Evolutionary conservation across 371 early-diverging fungal genomes (phyloP), one percentile per base, ranked within the genome.

Genomic region (Basidiobolus meristosporus): DNA sequence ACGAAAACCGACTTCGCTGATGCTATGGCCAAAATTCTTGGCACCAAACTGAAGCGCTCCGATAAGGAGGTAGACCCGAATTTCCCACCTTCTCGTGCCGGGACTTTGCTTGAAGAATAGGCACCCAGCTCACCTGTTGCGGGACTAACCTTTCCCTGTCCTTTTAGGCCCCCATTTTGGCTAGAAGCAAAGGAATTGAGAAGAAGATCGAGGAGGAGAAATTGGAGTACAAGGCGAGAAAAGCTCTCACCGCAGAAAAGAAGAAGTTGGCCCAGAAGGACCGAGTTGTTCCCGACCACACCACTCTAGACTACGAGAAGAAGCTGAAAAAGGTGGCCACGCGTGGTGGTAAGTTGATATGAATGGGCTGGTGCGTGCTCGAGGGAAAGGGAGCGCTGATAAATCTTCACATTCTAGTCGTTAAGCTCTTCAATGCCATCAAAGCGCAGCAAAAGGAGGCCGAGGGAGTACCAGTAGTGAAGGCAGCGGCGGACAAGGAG

Each of bases 361-460:
- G n/a, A 19, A 15, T n/a, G 31, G 9, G 31, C n/a, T 9, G 9
- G 31, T 31, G 31, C n/a, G 31, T 31, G 31, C n/a, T 9, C n/a
- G 31, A 10, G 31, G 9, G 31, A 10, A n/a, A 10, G 31, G 9
- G 31, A n/a, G 9, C 10, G 31, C 9, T 31, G 31, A 31, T 31
- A 31, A 9, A 31, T 9, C n/a, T 31, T n/a, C 9, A 10, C 30
- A 16, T 5, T 16, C 7, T 45, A 79, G 81, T 85, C 35, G 82
- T 85, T 31, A 70, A 79, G 44, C 56, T 85, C 36, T 85, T 85
- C 50, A 85, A 85, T 55, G 86, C 86, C 11, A 73, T 85, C 43
- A 65, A 73, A 39, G 70, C 67, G 34, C 82, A 82, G 41, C 79
- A 81, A 50, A 70, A 73, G 51, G 61, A 65, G 14, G 70, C 71